Base-by-base conservation (phyloP, 2,329 filamentous ascomycete genomes). In the Leptographium procerum region DNA sequence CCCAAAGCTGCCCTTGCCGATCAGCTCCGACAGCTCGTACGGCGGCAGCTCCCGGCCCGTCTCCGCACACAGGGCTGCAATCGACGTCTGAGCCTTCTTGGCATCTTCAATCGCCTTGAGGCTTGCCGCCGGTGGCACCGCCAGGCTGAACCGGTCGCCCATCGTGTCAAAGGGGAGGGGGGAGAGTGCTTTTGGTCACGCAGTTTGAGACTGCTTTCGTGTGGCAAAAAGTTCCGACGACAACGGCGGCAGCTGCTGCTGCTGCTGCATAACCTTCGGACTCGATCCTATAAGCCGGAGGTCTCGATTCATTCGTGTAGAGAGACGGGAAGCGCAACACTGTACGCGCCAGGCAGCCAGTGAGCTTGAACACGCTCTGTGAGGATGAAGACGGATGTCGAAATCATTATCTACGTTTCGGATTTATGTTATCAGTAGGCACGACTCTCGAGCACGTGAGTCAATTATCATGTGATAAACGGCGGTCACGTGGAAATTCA, bases 1-100 rank as follows among this genome's bases (percentile, higher is more conserved):
- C 11, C 85, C 85, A 64, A 83, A 87, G 59, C 80, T 81, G 50
- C 85, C 85, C 66, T 87, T 87, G 56, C 85, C 85, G 62, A 87
- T 87, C 53, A 87, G 72, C 68, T 87, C 84, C 28, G 79, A 73
- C 47, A 88, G 80, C 10, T 75, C 74, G 63, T 86, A 88, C 11
- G 77, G 77, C 2, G 85, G 85, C 3, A 78, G 73, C 16, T 78
- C 75, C 57, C 80, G 79, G 33, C 80, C 79, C 54, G 73, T 74
- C 57, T 80, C 79, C 55, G 74, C 75, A 61, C 82, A 82, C 58
- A 81, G 76, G 61, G 85, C 82, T 55, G 78, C 71, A 28, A 87
- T 80, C 7, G 75, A 69, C 34, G 72, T 70, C 68, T 86, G 80
- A 81, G 85, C 84, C 63, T 84, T 80, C 58, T 77, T 75, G 22